Base-by-base conservation (phyloP, 2,329 filamentous ascomycete genomes). In the Colletotrichum sp. region DNA sequence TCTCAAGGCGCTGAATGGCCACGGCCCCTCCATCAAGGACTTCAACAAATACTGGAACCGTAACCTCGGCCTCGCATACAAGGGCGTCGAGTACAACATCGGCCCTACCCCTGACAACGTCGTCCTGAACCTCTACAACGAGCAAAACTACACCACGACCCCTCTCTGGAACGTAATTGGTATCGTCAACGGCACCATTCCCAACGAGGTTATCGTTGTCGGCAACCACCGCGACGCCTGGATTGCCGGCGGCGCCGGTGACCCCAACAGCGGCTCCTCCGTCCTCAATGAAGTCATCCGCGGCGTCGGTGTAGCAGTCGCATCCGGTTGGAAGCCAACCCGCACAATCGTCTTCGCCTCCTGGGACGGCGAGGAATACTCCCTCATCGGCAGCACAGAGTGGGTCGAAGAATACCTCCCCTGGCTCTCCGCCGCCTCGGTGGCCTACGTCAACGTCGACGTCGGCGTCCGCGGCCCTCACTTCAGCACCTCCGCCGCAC, bases 161-260 rank as follows among this genome's bases (percentile, higher is more conserved):
- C 94, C 94, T 5, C 87, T 96, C 68, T 98, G 96, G 96, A 94
- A 99, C 81, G 95, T 97, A 4, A 96, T 98, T 78, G 96, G 96
- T 59, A 88, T 97, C 61, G 95, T 99, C 82, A 98, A 98, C 80
- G 97, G 96, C 12, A 94, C 94, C 1, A 92, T 97, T 43, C 88
- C 92, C 0, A 92, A 98, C 79, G 96, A 98, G 81, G 95, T 98
- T 1, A 88, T 99, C 61, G 90, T 99, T 5, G 86, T 98, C 36
- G 96, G 96, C n/a, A 98, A 98, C 81, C 96, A 98, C 81, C 92
- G 96, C 38, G 96, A 98, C 84, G 95, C 96, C 0, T 97, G 95
- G 95, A 93, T 96, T 80, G 93, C 93, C 24, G 72, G 95, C n/a
- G 95, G 95, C 28, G 94, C 94, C 18, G 94, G 89, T 14, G 95